Evolutionary conservation across 108 stramenopile species (phyloP).

Genomic region (Nitzschia putrida): DNA sequence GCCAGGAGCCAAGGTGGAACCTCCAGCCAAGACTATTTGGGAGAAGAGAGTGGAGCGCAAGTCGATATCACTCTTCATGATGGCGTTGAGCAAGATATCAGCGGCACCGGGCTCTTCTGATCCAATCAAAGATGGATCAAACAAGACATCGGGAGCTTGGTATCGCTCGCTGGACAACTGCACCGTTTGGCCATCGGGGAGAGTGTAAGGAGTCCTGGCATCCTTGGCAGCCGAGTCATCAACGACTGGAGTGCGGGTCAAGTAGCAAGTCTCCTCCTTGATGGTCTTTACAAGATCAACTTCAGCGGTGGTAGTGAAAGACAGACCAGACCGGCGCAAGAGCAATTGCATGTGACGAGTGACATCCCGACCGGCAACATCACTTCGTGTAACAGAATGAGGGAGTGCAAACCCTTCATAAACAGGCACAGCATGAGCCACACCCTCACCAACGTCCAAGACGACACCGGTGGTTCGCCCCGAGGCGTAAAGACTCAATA

Average conservation of each 20-base stretch:
- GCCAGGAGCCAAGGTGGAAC: slow-evolving; percentile 90
- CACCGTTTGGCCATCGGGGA: slow-evolving; percentile 91
- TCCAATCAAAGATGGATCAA: slow-evolving; percentile 91
- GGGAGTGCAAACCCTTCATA: slow-evolving; percentile 97
- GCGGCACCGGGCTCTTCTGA: slow-evolving; percentile 88
- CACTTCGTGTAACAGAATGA: slow-evolving; percentile 90
- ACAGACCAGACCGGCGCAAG: slow-evolving; percentile 80
- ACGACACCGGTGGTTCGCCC: slow-evolving; percentile 97
- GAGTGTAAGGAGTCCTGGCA: slow-evolving; percentile 72
- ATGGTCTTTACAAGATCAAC: slow-evolving; percentile 87
- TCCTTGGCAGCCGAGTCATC: slow-evolving; percentile 59
- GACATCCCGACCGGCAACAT: slow-evolving; percentile 95
- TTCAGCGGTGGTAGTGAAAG: slow-evolving; percentile 92
- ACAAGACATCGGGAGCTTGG: slow-evolving; percentile 90
- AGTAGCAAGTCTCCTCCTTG: slow-evolving; percentile 93
- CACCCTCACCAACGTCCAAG: slow-evolving; percentile 96
- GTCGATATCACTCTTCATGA: slow-evolving; percentile 91
- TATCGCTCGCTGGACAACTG: slow-evolving; percentile 86
- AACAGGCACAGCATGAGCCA: slow-evolving; percentile 95
- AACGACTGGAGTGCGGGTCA: slow-evolving; percentile 47
- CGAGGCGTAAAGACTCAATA: slow-evolving; percentile 92
- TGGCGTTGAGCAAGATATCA: slow-evolving; percentile 82
- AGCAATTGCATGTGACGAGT: slow-evolving; percentile 89
- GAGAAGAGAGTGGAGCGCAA: slow-evolving; percentile 90
- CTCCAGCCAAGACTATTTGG: slow-evolving; percentile 94